Conservation (phyloP, 2,329 filamentous ascomycete species). For the Diaporthe amygdali region DNA sequence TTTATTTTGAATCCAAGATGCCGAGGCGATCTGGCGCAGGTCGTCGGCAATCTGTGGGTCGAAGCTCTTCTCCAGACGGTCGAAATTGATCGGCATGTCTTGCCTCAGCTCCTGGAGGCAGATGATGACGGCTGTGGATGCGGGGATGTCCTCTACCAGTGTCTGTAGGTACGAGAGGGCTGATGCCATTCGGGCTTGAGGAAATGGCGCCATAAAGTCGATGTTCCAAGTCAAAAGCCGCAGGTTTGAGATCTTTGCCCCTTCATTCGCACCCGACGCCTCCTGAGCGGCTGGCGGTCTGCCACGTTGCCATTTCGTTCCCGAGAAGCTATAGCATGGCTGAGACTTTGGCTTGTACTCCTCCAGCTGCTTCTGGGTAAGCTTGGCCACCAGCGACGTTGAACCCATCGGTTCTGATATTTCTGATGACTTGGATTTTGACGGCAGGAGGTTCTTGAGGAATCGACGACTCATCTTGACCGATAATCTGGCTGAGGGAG, state of each 20-base stretch:
- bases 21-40: slow-evolving; percentile 45
- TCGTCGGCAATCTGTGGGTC: slow-evolving; percentile 42
- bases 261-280: no score
- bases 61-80: background rate
- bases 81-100: background rate
- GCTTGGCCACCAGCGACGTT: background rate
- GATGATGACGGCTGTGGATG: slow-evolving; percentile 42
- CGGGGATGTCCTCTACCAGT: slow-evolving; percentile 10
- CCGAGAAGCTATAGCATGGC: slow-evolving; percentile 31
- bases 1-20: slow-evolving; percentile 48
- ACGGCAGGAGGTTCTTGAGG: background rate
- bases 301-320: slow-evolving; percentile 27
- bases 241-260: slow-evolving; percentile 27
- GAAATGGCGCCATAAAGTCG: slow-evolving; percentile 38
- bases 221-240: slow-evolving; percentile 39
- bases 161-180: slow-evolving; percentile 32
- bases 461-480: background rate
- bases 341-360: slow-evolving; percentile 33
- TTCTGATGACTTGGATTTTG: background rate
- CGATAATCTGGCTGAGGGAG: background rate
- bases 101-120: slow-evolving; percentile 53
- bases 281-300: background rate
- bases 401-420: background rate
- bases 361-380: slow-evolving; percentile 16
- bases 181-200: slow-evolving; percentile 32